These are phyloP conservation scores for Umbelopsis sp. DNA, from an alignment of 371 early-diverging fungal species.

Conservation along the genomic window DNA sequence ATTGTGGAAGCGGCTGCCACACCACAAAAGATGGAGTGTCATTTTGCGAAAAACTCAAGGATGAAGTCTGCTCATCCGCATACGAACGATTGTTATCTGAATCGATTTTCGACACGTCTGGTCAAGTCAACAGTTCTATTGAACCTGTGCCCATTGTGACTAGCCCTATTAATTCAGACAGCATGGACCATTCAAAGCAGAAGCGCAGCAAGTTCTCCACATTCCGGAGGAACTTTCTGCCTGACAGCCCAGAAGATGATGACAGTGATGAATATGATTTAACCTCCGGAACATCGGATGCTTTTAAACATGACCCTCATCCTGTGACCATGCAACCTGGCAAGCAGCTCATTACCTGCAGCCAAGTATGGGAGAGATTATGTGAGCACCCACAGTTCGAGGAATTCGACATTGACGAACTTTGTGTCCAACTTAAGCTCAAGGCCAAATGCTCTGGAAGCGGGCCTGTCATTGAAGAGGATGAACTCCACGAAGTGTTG, in stretches of 20 bases:
- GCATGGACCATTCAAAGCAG: background rate
- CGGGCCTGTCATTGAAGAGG: constrained; percentile 54
- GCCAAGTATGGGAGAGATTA: constrained; percentile 58
- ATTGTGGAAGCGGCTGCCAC: background rate
- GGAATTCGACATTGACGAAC: constrained; percentile 38
- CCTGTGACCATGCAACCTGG: constrained; percentile 1
- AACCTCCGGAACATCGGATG: constrained; percentile 9
- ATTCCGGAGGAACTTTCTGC: background rate
- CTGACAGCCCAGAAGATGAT: background rate
- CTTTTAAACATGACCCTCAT: constrained; percentile 18
- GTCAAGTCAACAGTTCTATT: constrained; percentile 38
- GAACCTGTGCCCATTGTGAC: constrained; percentile 51
- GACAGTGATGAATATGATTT: constrained; percentile 5
- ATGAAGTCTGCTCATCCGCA: constrained; percentile 54
- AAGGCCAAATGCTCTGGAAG: constrained; percentile 62
- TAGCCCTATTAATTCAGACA: background rate
- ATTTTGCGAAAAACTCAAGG: constrained; percentile 49
- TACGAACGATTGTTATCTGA: constrained; percentile 48
- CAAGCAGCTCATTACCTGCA: constrained; percentile 36
- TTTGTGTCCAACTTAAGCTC: constrained; percentile 54
- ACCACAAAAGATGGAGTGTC: constrained; percentile 43
- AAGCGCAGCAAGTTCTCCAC: background rate
- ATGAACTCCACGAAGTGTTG: constrained; percentile 42
- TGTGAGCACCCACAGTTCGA: constrained; percentile 60
- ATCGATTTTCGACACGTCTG: constrained; percentile 47